phyloP scores from a whole-genome alignment of 805 yeast species.

The Hyphopichia homilentoma region DNA sequence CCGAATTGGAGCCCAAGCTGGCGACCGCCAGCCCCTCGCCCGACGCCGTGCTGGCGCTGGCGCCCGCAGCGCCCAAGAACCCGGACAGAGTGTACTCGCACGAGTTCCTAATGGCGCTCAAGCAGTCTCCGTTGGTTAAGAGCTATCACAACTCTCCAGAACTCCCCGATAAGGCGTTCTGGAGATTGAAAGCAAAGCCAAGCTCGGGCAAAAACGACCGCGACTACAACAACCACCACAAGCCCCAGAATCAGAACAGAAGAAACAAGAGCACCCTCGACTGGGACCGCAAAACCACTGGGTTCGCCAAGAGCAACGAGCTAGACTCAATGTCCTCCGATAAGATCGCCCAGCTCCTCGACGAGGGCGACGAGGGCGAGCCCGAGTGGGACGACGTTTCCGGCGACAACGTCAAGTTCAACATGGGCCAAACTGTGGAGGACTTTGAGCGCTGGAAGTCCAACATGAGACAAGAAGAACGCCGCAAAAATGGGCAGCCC shows the following conservation, averaged over 20 bases:
- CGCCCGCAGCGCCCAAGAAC: constrained; percentile 1
- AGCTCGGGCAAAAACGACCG: constrained; percentile 9
- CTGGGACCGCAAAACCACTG: constrained; percentile 28
- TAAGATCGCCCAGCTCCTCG: constrained; percentile 32
- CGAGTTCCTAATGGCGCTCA: constrained; percentile 26
- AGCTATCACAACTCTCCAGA: constrained; percentile 23
- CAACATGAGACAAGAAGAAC: constrained; percentile 49
- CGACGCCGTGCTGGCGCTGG: too few species aligned
- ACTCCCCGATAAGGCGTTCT: constrained; percentile 48
- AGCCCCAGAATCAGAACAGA: constrained; percentile 14
- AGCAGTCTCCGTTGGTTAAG: constrained; percentile 32
- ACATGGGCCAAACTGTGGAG: constrained; percentile 49
- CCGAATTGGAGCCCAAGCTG: constrained; percentile 22
- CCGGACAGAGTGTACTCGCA: constrained; percentile 18
- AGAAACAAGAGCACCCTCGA: constrained; percentile 6
- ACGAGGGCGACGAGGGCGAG: constrained; percentile 35
- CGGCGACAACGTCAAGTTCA: constrained; percentile 14
- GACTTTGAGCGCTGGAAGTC: constrained; percentile 61
- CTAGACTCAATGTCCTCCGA: constrained; percentile 29
- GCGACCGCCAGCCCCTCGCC: constrained; percentile 7
- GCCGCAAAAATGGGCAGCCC: constrained; percentile 41
- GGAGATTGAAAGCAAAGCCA: constrained; percentile 35
- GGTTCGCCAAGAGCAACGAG: constrained; percentile 17
- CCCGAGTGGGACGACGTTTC: constrained; percentile 32
- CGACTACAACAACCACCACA: constrained; percentile 6